phyloP scores from a whole-genome alignment of 306 rosid genomes.

The Pyrus bretschneideri region DNA sequence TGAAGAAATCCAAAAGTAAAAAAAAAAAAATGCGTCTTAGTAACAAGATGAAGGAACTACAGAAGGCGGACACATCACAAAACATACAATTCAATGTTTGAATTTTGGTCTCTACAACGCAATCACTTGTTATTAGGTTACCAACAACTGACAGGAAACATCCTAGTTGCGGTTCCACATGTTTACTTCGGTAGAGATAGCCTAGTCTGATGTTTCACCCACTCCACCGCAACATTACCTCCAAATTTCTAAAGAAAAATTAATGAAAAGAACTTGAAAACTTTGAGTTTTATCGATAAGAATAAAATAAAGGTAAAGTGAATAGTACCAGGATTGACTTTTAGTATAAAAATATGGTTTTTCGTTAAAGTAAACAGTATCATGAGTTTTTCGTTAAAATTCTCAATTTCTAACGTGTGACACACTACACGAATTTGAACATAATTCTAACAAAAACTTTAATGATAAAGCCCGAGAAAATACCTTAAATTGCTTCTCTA shows the following conservation, averaged over 20 bases:
- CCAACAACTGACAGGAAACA: background rate
- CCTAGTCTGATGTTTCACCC: too few relatives aligned
- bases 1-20: background rate
- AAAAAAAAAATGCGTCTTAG: background rate
- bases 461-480: background rate
- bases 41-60: background rate
- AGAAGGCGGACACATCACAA: background rate
- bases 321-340: too few relatives aligned
- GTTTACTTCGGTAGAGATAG: too few relatives aligned
- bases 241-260: background rate
- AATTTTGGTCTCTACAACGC: background rate
- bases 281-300: too few relatives aligned
- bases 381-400: too few relatives aligned
- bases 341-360: too few relatives aligned
- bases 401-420: background rate
- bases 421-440: background rate
- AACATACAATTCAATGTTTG: background rate
- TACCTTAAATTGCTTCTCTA: constrained; percentile 54
- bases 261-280: too few relatives aligned
- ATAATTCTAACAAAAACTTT: too few relatives aligned
- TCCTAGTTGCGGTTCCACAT: background rate
- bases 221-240: background rate
- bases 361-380: too few relatives aligned
- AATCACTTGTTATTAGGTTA: background rate
- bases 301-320: too few relatives aligned